phyloP scores from a whole-genome alignment of 805 yeast species.

The Pichia deserticola region DNA sequence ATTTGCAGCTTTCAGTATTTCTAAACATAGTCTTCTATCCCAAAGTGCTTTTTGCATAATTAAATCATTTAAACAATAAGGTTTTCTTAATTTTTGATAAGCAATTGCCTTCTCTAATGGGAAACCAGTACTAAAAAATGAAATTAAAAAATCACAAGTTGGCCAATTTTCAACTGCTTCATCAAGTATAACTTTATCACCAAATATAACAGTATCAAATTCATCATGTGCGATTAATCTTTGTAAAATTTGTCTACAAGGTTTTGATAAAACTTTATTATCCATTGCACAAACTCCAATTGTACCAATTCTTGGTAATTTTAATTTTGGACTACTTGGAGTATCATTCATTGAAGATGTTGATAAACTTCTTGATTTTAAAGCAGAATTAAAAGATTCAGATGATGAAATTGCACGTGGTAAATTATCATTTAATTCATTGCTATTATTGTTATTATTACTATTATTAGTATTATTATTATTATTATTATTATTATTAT shows the following conservation, averaged over 20 bases:
- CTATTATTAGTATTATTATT: background rate
- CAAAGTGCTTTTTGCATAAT: slow-evolving; percentile 90
- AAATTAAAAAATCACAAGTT: slow-evolving; percentile 89
- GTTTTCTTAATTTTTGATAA: slow-evolving; percentile 83
- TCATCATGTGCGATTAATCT: slow-evolving; percentile 88
- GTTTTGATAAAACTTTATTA: slow-evolving; percentile 89
- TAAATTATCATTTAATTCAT: background rate
- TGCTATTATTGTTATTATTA: background rate
- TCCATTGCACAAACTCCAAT: slow-evolving; percentile 99
- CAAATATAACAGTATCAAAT: slow-evolving; percentile 93
- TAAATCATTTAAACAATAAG: slow-evolving; percentile 82
- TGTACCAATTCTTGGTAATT: slow-evolving; percentile 72
- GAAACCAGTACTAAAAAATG: slow-evolving; percentile 93
- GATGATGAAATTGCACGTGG: slow-evolving; percentile 10
- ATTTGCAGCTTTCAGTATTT: slow-evolving; percentile 66
- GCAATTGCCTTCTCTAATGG: slow-evolving; percentile 93
- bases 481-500: background rate
- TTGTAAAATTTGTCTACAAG: slow-evolving; percentile 85
- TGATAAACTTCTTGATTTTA: slow-evolving; percentile 25
- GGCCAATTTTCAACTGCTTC: slow-evolving; percentile 97
- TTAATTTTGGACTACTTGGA: slow-evolving; percentile 40
- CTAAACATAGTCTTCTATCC: slow-evolving; percentile 89
- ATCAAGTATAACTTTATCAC: slow-evolving; percentile 93
- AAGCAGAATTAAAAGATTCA: slow-evolving; percentile 6
- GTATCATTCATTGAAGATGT: slow-evolving; percentile 18